phyloP scores from a whole-genome alignment of 805 yeast species.

The Pichia kluyveri region DNA sequence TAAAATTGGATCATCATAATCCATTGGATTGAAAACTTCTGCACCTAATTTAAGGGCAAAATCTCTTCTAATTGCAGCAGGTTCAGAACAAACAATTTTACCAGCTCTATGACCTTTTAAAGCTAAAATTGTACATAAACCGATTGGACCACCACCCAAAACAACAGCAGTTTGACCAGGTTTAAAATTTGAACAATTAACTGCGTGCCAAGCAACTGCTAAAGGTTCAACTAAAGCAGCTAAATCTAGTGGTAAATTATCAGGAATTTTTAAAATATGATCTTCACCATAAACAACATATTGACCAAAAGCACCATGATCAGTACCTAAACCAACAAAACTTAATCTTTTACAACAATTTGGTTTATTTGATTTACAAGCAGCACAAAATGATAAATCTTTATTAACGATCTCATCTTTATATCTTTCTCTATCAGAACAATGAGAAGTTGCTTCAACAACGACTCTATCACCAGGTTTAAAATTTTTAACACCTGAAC shows the following conservation, averaged over 20 bases:
- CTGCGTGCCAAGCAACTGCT: slow-evolving; percentile 54
- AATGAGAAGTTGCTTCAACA: slow-evolving; percentile 54
- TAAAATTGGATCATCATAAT: slow-evolving; percentile 29
- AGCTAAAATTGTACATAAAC: slow-evolving; percentile 48
- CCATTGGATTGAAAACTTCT: slow-evolving; percentile 40
- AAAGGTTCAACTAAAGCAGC: slow-evolving; percentile 51
- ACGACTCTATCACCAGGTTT: slow-evolving; percentile 51
- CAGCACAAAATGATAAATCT: slow-evolving; percentile 30
- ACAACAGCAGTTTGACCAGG: slow-evolving; percentile 40
- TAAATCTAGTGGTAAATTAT: slow-evolving; percentile 23
- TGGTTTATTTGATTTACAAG: slow-evolving; percentile 35
- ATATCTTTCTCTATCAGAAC: slow-evolving; percentile 25
- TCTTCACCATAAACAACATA: slow-evolving; percentile 28
- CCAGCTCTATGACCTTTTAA: slow-evolving; percentile 39
- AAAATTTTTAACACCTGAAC: slow-evolving; percentile 34
- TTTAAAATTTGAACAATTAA: slow-evolving; percentile 35
- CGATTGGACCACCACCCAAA: slow-evolving; percentile 58
- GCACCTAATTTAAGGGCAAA: slow-evolving; percentile 45
- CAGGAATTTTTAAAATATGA: slow-evolving; percentile 28
- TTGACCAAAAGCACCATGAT: slow-evolving; percentile 39
- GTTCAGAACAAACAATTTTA: slow-evolving; percentile 51
- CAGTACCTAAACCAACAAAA: slow-evolving; percentile 41
- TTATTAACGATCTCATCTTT: slow-evolving; percentile 22
- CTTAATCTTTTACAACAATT: slow-evolving; percentile 37
- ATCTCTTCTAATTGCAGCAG: slow-evolving; percentile 52